Conservation (phyloP, 805 yeast species). For the Aciculoconidium aculeatum region DNA sequence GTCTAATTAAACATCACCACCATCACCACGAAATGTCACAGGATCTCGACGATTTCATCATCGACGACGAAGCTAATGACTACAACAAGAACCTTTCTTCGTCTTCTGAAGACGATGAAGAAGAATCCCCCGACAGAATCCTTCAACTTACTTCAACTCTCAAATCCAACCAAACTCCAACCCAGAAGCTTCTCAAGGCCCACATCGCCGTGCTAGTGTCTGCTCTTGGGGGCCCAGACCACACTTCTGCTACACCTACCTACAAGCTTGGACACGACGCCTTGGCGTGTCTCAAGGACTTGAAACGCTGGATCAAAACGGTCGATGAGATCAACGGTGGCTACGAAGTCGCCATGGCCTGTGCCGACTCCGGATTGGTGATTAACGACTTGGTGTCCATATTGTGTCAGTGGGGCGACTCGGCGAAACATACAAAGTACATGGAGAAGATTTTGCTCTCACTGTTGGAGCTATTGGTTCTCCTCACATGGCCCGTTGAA, state of each 20-base stretch:
- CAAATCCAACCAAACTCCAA: constrained; percentile 28
- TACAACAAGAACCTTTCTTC: neutral
- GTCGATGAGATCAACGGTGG: constrained; percentile 70
- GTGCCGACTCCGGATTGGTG: constrained; percentile 74
- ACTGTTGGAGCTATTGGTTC: constrained; percentile 72
- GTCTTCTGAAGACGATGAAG: constrained; percentile 7
- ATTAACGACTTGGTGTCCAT: constrained; percentile 69
- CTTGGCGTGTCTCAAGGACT: constrained; percentile 75
- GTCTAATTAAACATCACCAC: constrained; percentile 1
- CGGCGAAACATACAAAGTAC: constrained; percentile 27
- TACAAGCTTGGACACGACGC: constrained; percentile 89
- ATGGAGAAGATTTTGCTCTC: constrained; percentile 63
- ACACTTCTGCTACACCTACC: constrained; percentile 46
- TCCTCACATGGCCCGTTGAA: constrained; percentile 81
- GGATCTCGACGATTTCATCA: constrained; percentile 35
- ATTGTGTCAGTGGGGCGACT: constrained; percentile 63
- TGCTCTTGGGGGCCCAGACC: constrained; percentile 88
- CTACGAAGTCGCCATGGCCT: constrained; percentile 82
- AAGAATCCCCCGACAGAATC: constrained; percentile 18
- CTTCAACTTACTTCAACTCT: constrained; percentile 17
- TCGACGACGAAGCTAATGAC: constrained; percentile 18
- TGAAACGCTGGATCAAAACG: constrained; percentile 80
- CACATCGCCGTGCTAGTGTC: constrained; percentile 78
- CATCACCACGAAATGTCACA: constrained; percentile 1
- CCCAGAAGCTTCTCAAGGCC: constrained; percentile 48